Evolutionary conservation across 305 asterid genomes (phyloP).

Genomic region (Solanum hybrid): DNA sequence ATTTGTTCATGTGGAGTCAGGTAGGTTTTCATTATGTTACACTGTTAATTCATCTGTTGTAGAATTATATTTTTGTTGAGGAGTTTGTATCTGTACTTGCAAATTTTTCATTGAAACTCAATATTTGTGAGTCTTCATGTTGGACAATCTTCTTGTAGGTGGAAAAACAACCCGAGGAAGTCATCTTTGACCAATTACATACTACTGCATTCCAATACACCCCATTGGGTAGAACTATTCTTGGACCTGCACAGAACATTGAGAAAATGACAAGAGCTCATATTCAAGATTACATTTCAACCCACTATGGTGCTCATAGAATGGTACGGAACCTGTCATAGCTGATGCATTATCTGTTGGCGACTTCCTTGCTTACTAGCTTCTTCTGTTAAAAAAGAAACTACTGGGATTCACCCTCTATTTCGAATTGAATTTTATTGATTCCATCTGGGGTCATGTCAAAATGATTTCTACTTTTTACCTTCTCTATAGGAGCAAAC

Average conservation of each 20-base stretch:
- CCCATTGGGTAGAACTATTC: slow-evolving; percentile 19
- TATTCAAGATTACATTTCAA: slow-evolving; percentile 16
- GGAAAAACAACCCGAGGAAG: slow-evolving; percentile 7
- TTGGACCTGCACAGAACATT: slow-evolving; percentile 16
- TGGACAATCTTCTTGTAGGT: slow-evolving; percentile 13
- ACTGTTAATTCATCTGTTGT: background rate
- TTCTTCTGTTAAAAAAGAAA: background rate
- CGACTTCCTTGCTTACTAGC: background rate
- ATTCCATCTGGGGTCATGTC: background rate
- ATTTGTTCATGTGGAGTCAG: background rate
- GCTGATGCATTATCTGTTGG: background rate
- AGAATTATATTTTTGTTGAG: background rate
- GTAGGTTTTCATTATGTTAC: background rate
- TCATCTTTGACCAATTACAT: slow-evolving; percentile 24
- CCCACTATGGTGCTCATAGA: slow-evolving; percentile 21
- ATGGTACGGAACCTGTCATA: slow-evolving; percentile 6
- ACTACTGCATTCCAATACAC: slow-evolving; percentile 25
- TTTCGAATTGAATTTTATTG: background rate
- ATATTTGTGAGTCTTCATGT: background rate
- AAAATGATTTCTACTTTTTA: background rate
- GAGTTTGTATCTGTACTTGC: background rate
- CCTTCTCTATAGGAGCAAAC: background rate
- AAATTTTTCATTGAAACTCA: background rate
- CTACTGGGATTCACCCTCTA: background rate
- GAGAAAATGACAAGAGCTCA: slow-evolving; percentile 15